Evolutionary conservation across 768 basidiomycete genomes (phyloP).

Genomic region (Kwoniella mangroviensis): DNA sequence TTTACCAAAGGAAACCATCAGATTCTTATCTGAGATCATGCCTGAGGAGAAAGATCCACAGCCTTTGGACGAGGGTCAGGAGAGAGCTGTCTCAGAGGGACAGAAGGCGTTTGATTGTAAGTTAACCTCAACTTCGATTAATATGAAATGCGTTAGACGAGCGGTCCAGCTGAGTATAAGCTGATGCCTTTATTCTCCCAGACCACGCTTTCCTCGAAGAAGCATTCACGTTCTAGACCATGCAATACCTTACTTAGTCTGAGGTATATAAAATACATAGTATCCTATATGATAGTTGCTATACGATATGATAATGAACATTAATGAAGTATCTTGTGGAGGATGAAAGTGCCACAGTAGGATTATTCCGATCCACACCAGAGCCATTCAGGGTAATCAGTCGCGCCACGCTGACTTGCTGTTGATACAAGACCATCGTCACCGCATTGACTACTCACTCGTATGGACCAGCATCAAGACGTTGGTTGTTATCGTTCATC

Average conservation of each 20-base stretch:
- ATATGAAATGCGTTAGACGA: neutral
- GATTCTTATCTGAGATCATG: constrained; percentile 82
- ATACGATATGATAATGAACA: constrained; percentile 6
- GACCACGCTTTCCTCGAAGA: constrained; percentile 40
- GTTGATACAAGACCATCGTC: constrained; percentile 14
- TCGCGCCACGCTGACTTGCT: constrained; percentile 11
- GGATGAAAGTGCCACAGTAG: constrained; percentile 21
- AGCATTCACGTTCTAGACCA: constrained; percentile 22
- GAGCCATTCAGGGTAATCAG: neutral
- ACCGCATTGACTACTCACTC: constrained; percentile 1
- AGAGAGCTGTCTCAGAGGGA: constrained; percentile 5
- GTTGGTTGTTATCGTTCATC: neutral
- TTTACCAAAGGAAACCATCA: constrained; percentile 72
- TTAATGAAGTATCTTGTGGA: neutral
- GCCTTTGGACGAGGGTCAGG: constrained; percentile 26
- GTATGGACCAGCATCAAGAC: neutral
- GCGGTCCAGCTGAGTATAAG: neutral
- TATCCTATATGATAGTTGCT: neutral
- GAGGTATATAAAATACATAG: neutral
- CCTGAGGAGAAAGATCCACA: constrained; percentile 60
- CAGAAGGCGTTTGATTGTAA: constrained; percentile 42
- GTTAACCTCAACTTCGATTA: constrained; percentile 2
- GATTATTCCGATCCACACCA: constrained; percentile 9
- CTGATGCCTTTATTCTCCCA: constrained; percentile 10
- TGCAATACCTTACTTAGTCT: too few relatives aligned